A percentile compares a stretch with the other conserved stretches of the same genome.
phyloP scores from a whole-genome alignment of 805 yeast species.

The Starmerella apicola region DNA sequence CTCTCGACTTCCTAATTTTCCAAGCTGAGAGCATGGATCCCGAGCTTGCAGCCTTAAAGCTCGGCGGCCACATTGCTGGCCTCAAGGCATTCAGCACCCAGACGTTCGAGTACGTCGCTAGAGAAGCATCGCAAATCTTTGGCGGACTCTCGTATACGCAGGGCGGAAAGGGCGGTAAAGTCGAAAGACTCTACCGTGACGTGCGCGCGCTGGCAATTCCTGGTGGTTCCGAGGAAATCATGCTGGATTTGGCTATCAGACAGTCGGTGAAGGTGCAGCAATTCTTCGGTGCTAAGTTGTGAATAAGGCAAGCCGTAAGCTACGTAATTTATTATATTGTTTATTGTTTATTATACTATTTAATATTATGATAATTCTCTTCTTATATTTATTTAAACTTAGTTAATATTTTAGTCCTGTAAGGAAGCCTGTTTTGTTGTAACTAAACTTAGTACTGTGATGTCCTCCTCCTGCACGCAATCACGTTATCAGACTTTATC shows the following conservation, averaged over 20 bases:
- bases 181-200: conserved; percentile 34
- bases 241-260: conserved; percentile 33
- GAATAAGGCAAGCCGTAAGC: too few species aligned
- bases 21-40: conserved; percentile 29
- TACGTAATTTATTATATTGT: too few species aligned
- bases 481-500: too few species aligned
- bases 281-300: conserved; percentile 30
- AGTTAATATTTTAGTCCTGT: too few species aligned
- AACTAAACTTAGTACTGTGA: too few species aligned
- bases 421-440: too few species aligned
- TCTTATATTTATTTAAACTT: too few species aligned
- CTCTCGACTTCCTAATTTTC: conserved; percentile 30
- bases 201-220: conserved; percentile 35
- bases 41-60: conserved; percentile 31
- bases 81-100: conserved; percentile 33
- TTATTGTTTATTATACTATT: too few species aligned
- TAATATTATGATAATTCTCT: too few species aligned
- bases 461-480: too few species aligned
- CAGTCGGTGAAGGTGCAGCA: conserved; percentile 33
- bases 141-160: conserved; percentile 34
- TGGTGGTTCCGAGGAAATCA: conserved; percentile 37
- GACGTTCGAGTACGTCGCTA: conserved; percentile 33
- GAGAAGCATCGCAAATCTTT: conserved; percentile 35
- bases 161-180: conserved; percentile 35
- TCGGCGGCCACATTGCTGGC: conserved; percentile 36